A percentile compares a stretch with the other conserved stretches of the same genome.
Evolutionary conservation across 2,329 filamentous ascomycete species (phyloP).

Genomic region (Ceratocystis cacaofunesta): DNA sequence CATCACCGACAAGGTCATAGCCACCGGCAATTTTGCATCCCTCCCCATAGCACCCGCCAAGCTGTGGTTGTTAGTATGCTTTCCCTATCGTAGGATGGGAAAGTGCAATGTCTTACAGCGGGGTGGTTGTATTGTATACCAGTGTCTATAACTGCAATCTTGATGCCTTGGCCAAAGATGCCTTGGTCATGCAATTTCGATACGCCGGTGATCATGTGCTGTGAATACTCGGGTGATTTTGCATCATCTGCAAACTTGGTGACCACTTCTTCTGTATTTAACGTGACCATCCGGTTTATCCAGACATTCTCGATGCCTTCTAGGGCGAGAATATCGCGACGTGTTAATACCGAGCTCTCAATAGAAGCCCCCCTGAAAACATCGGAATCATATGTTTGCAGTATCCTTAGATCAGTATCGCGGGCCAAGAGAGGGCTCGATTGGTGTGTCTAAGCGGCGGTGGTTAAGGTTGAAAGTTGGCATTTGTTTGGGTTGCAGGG

Average conservation of each 20-base stretch:
- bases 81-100: neutral
- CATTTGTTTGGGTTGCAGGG: neutral
- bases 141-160: slow-evolving; percentile 28
- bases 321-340: slow-evolving; percentile 28
- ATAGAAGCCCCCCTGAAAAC: slow-evolving; percentile 42
- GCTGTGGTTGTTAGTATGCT: slow-evolving; percentile 19
- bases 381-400: slow-evolving; percentile 23
- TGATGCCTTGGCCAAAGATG: slow-evolving; percentile 27
- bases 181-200: slow-evolving; percentile 26
- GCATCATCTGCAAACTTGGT: slow-evolving; percentile 9
- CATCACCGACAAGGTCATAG: slow-evolving; percentile 26
- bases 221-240: slow-evolving; percentile 22
- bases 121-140: slow-evolving; percentile 28
- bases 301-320: slow-evolving; percentile 28
- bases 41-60: slow-evolving; percentile 28
- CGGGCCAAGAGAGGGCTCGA: neutral
- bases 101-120: slow-evolving; percentile 10
- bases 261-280: slow-evolving; percentile 16
- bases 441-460: neutral
- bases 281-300: slow-evolving; percentile 32
- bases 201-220: slow-evolving; percentile 29
- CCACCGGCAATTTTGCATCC: slow-evolving; percentile 27
- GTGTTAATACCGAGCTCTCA: slow-evolving; percentile 32
- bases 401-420: neutral
- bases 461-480: neutral